Evolutionary conservation across 2,329 filamentous ascomycete genomes (phyloP).

Genomic region (Hyphodiscus sp.): DNA sequence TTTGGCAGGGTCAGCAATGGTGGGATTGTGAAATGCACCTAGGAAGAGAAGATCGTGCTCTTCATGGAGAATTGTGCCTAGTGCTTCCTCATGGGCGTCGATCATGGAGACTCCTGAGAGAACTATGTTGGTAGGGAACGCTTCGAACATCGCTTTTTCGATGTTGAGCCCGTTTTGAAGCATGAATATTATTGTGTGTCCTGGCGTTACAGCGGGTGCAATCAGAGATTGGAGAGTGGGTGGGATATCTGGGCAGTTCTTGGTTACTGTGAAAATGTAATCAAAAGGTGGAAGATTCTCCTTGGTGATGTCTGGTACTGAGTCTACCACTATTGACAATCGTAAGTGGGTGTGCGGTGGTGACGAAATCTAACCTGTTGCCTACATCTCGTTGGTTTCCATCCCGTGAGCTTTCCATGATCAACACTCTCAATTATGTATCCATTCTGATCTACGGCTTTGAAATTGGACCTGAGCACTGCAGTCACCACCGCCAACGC

Average conservation of each 20-base stretch:
- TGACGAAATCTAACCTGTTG: too few relatives aligned
- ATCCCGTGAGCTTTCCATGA: conserved; percentile 8
- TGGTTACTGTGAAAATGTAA: conserved; percentile 6
- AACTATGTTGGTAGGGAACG: conserved; percentile 16
- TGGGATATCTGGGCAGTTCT: conserved; percentile 16
- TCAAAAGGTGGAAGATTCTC: conserved; percentile 17
- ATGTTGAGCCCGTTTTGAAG: conserved; percentile 20
- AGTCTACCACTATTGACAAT: too few relatives aligned
- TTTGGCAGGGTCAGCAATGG: conserved; percentile 2
- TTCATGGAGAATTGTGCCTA: conserved; percentile 14
- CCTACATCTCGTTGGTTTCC: too few relatives aligned
- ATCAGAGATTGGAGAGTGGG: conserved; percentile 30
- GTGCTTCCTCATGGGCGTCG: conserved; percentile 12
- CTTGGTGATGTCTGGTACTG: conserved; percentile 35
- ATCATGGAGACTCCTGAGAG: conserved; percentile 18
- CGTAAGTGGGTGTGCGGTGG: conserved; percentile 24
- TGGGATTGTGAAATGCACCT: conserved; percentile 14
- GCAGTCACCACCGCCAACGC: conserved; percentile 16
- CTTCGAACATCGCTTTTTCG: conserved; percentile 13
- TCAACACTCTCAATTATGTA: conserved; percentile 18
- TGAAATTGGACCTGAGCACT: conserved; percentile 19
- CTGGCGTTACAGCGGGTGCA: conserved; percentile 13
- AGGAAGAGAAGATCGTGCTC: conserved; percentile 12
- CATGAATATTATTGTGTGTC: conserved; percentile 13
- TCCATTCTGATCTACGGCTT: conserved; percentile 13